Evolutionary conservation across 164 flowering plant species (phyloP).

Genomic region (Vitis vinifera): DNA sequence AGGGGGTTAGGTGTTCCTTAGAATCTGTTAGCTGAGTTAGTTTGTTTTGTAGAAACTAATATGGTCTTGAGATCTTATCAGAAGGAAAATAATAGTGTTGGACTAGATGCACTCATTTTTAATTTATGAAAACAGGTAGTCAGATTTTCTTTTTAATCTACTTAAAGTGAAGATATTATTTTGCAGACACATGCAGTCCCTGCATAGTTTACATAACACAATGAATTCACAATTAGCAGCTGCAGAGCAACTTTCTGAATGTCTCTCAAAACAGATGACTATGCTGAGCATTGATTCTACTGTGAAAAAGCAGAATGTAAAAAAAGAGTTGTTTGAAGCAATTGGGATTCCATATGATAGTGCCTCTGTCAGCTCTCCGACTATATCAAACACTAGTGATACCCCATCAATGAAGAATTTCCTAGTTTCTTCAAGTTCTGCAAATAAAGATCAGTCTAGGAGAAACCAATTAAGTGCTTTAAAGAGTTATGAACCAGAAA

Average conservation of each 20-base stretch:
- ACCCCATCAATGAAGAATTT: slow-evolving; percentile 32
- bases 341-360: slow-evolving; percentile 74
- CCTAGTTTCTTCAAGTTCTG: slow-evolving; percentile 31
- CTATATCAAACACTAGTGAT: slow-evolving; percentile 25
- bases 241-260: slow-evolving; percentile 82
- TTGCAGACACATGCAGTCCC: slow-evolving; percentile 65
- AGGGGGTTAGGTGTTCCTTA: too few species aligned
- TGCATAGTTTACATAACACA: slow-evolving; percentile 71
- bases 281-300: slow-evolving; percentile 55
- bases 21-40: too few species aligned
- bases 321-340: slow-evolving; percentile 77
- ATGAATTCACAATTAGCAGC: slow-evolving; percentile 76
- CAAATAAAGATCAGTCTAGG: slow-evolving; percentile 42
- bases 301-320: slow-evolving; percentile 41
- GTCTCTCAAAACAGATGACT: slow-evolving; percentile 87
- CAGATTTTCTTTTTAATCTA: not conserved
- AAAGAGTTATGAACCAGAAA: slow-evolving; percentile 67
- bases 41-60: too few species aligned
- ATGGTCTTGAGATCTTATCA: too few species aligned
- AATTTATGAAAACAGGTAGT: not conserved
- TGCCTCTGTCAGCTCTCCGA: slow-evolving; percentile 62
- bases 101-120: not conserved
- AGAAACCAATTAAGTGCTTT: slow-evolving; percentile 35
- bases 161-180: not conserved
- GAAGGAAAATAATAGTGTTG: not conserved